Evolutionary conservation across 2,329 filamentous ascomycete species (phyloP), one percentile per base, ranked within the genome.

Genomic region (Apiospora sp.): DNA sequence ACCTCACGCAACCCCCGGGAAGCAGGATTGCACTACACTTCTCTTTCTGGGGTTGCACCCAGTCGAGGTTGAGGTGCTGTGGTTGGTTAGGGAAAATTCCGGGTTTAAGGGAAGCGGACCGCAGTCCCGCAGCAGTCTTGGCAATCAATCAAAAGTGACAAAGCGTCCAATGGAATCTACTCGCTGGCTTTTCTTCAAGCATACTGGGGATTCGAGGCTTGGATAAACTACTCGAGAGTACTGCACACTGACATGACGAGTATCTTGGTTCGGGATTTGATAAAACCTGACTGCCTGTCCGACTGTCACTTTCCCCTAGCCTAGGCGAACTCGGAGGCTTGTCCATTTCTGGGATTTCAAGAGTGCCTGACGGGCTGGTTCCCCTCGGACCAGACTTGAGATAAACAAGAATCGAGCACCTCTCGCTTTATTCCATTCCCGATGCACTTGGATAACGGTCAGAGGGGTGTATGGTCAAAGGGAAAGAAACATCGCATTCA

Each of bases 41-140:
- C 58, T 34, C 8, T 13, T 37, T 24, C 22, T 64, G 58, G 34
- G 58, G 58, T 64, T 64, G 58, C 58, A 64, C 58, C 58, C 34
- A 64, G 34, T 64, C 58, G 58, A n/a, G 12, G 41, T 64, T 64
- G 58, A n/a, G 34, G 58, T 41, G 58, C 3, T n/a, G 58, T 64
- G 58, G 22, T 64, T 64, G 58, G 58, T 3, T 24, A 41, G 58
- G 58, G 58, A 64, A 14, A 41, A 64, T n/a, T 10, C 19, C 41
- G 34, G 58, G 34, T 41, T 14, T 24, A 61, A 34, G 58, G 58
- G 34, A 41, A 22, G 19, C 58, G 58, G 58, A 64, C 58, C 58
- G 58, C 58, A 64, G 41, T 64, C 34, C 58, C 58, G 58, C 34
- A 64, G 5, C 58, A 64, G 34, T 4, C 34, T 64, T 64, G 58